Percentiles rank a stretch among this genome's conserved stretches.
Evolutionary conservation across 2,329 filamentous ascomycete genomes (phyloP).

Genomic region (Trichophyton rubrum): DNA sequence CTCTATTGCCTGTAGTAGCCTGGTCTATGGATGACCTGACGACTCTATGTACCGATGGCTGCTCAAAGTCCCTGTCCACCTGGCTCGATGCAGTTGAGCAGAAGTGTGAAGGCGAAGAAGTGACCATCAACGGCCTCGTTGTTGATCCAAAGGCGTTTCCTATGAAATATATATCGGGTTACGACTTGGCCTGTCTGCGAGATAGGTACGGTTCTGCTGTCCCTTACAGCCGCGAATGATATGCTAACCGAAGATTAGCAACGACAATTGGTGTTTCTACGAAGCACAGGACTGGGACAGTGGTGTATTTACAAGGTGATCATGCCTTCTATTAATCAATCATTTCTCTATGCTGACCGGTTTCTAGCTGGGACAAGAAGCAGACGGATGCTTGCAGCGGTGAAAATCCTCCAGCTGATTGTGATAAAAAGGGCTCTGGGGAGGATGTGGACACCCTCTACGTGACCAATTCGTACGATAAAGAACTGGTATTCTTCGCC

Average conservation of each 20-base stretch:
- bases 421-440: conserved; percentile 4
- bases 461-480: conserved; percentile 12
- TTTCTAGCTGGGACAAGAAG: conserved; percentile 7
- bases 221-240: not conserved
- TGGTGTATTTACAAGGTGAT: conserved; percentile 9
- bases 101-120: conserved; percentile 10
- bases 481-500: conserved; percentile 10
- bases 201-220: conserved; percentile 9
- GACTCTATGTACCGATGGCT: conserved; percentile 11
- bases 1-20: conserved; percentile 7
- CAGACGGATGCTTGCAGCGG: conserved; percentile 9
- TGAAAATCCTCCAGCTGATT: conserved; percentile 9
- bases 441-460: conserved; percentile 5
- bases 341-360: not conserved
- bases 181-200: conserved; percentile 12
- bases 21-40: conserved; percentile 14
- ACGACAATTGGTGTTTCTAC: conserved; percentile 13
- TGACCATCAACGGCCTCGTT: conserved; percentile 8
- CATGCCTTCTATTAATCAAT: not conserved
- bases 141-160: conserved; percentile 14
- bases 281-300: conserved; percentile 14
- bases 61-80: conserved; percentile 9
- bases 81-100: conserved; percentile 13
- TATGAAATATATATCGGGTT: conserved; percentile 13
- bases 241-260: conserved; percentile 8